Evolutionary conservation across 1,284 basidiomycete species (phyloP).

Genomic region (Tremellales sp.): DNA sequence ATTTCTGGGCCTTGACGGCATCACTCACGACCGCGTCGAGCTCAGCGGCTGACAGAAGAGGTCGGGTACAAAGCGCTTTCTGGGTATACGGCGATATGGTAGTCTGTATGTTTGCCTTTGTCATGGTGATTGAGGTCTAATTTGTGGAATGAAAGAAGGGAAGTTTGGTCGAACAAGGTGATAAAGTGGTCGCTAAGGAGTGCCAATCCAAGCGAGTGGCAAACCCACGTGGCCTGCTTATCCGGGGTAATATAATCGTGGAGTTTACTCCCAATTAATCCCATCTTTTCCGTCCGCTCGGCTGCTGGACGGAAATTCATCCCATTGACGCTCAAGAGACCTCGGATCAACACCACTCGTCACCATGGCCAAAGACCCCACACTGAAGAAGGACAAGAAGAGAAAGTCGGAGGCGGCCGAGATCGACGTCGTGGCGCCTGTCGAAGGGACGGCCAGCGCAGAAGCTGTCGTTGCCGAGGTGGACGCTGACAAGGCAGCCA

Average conservation of each 20-base stretch:
- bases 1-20: slow-evolving; percentile 64
- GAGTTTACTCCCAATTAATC: not conserved
- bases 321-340: not conserved
- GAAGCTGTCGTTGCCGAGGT: slow-evolving; percentile 43
- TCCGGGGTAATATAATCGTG: slow-evolving; percentile 9
- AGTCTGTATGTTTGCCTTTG: slow-evolving; percentile 48
- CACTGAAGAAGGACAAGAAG: slow-evolving; percentile 47
- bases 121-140: slow-evolving; percentile 13
- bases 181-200: too few species aligned
- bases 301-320: not conserved
- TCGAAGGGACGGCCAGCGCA: slow-evolving; percentile 37
- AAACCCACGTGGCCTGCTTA: not conserved
- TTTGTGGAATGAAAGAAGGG: not conserved
- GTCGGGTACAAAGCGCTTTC: slow-evolving; percentile 48
- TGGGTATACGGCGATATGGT: slow-evolving; percentile 54
- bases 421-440: slow-evolving; percentile 25
- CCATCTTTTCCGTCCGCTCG: not conserved
- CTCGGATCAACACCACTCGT: slow-evolving; percentile 1
- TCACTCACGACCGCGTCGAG: slow-evolving; percentile 60
- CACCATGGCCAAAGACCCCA: slow-evolving; percentile 47
- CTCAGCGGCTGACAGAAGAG: slow-evolving; percentile 48
- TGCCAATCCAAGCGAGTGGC: slow-evolving; percentile 5
- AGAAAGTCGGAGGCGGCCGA: slow-evolving; percentile 48
- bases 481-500: slow-evolving; percentile 33
- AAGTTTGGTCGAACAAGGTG: too few species aligned